phyloP scores from a whole-genome alignment of 108 stramenopile genomes.

The Conticribra guillardii region DNA sequence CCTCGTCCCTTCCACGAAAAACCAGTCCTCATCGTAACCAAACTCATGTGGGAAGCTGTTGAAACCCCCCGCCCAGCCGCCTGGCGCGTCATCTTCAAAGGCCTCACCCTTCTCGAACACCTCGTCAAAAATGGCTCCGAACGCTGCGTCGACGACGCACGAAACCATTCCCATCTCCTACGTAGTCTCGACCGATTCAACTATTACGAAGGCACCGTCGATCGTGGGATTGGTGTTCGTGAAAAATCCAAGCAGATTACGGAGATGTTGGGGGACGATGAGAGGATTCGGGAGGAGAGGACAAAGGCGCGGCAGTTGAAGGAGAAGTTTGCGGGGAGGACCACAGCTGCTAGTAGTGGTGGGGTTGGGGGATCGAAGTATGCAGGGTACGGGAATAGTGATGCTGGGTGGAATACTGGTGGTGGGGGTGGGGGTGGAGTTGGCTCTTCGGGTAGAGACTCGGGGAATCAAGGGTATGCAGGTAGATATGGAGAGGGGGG shows the following conservation, averaged over 20 bases:
- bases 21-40: conserved; percentile 60
- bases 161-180: conserved; percentile 86
- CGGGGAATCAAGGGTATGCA: conserved; percentile 40
- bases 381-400: conserved; percentile 81
- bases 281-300: conserved; percentile 92
- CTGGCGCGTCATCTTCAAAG: conserved; percentile 92
- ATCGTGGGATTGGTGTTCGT: conserved; percentile 86
- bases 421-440: conserved; percentile 33
- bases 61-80: conserved; percentile 88
- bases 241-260: conserved; percentile 95
- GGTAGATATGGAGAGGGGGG: conserved; percentile 56
- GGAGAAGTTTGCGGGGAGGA: conserved; percentile 76
- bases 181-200: conserved; percentile 89
- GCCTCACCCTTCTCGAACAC: conserved; percentile 91
- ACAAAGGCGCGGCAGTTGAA: conserved; percentile 85
- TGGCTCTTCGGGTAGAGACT: conserved; percentile 71
- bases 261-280: conserved; percentile 91
- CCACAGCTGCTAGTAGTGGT: conserved; percentile 35
- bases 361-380: conserved; percentile 45
- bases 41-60: conserved; percentile 87
- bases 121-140: conserved; percentile 96
- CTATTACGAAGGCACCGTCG: conserved; percentile 95
- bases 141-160: conserved; percentile 94
- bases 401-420: conserved; percentile 46
- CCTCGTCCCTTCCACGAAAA: not conserved